These are phyloP conservation scores for Musa beccarii DNA, from an alignment of 176 grass and related monocot genomes.

Conservation along the genomic window DNA sequence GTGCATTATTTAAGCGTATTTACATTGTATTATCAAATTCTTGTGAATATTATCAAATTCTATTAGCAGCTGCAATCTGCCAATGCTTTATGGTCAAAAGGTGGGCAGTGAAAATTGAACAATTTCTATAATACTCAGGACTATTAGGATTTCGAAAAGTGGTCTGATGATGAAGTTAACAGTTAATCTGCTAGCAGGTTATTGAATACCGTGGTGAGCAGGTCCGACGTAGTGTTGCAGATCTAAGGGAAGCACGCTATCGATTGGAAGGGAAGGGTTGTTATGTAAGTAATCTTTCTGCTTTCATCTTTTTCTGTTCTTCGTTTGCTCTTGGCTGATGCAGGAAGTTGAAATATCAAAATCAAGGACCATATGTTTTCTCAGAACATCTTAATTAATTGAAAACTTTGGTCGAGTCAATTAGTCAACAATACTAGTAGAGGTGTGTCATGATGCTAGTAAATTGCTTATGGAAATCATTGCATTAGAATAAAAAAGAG, in stretches of 20 bases:
- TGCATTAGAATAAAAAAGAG: neutral
- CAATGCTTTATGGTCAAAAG: too few relatives aligned
- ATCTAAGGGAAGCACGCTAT: slow-evolving; percentile 76
- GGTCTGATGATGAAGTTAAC: neutral
- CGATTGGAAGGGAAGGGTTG: slow-evolving; percentile 89
- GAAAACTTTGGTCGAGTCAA: neutral
- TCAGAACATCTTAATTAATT: neutral
- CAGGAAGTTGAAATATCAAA: neutral
- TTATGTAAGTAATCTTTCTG: slow-evolving; percentile 58
- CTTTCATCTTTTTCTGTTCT: slow-evolving; percentile 7
- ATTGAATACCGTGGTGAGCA: slow-evolving; percentile 93
- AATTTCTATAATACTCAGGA: neutral
- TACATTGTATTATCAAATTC: too few relatives aligned
- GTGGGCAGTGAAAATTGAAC: neutral
- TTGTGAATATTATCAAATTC: too few relatives aligned
- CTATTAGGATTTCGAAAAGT: too few relatives aligned
- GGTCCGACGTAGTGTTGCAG: slow-evolving; percentile 83
- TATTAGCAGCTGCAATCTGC: too few relatives aligned
- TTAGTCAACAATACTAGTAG: neutral
- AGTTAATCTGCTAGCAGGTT: slow-evolving; percentile 41
- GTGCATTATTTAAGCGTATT: too few relatives aligned
- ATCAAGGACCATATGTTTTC: neutral
- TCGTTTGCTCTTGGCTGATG: neutral
- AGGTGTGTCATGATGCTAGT: neutral
- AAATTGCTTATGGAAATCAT: neutral